Conservation (phyloP, 257 asterid species). For the Penstemon davidsonii region DNA sequence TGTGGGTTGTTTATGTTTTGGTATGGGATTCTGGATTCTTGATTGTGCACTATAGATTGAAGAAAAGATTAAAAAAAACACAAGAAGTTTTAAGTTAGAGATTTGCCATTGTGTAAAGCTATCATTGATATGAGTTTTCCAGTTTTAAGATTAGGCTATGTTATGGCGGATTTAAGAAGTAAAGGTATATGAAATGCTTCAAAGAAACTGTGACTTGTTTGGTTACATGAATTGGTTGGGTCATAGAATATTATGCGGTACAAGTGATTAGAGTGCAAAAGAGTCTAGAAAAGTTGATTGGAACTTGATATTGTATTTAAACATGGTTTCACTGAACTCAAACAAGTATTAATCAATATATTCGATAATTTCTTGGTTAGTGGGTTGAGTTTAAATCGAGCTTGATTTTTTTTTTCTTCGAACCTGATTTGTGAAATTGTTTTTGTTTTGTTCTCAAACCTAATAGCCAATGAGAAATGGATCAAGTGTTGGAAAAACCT, state of each 20-base stretch:
- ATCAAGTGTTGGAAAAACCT: too few species aligned
- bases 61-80: background rate
- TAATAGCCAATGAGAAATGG: too few species aligned
- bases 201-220: constrained; percentile 15
- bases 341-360: too few species aligned
- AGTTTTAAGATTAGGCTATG: background rate
- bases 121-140: constrained; percentile 9
- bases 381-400: too few species aligned
- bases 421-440: too few species aligned
- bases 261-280: background rate
- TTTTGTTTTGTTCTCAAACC: too few species aligned
- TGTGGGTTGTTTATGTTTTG: background rate
- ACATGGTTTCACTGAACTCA: too few species aligned
- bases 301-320: too few species aligned
- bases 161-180: constrained; percentile 28
- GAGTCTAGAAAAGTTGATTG: background rate
- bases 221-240: background rate
- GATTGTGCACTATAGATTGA: constrained; percentile 15
- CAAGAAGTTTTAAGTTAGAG: background rate
- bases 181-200: constrained; percentile 18
- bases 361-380: too few species aligned
- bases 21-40: background rate
- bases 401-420: too few species aligned
- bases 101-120: constrained; percentile 19
- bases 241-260: background rate